A percentile compares a stretch with the other conserved stretches of the same genome.
Evolutionary conservation across 768 basidiomycete species (phyloP).

Genomic region (Rubroboletus satanas): DNA sequence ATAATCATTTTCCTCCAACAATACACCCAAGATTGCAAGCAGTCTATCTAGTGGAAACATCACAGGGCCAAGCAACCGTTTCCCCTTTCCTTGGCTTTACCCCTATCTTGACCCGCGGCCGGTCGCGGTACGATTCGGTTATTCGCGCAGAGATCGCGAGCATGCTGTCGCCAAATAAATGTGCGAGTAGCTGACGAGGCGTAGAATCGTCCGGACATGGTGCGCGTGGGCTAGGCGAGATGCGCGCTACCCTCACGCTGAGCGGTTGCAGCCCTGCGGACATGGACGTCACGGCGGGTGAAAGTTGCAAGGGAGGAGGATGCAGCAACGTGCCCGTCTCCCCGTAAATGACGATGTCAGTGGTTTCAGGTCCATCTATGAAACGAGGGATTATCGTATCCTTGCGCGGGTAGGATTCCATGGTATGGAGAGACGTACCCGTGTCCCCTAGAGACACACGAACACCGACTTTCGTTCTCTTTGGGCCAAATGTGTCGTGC

Average conservation of each 20-base stretch:
- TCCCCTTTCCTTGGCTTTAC: conserved; percentile 18
- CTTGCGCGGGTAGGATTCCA: background rate
- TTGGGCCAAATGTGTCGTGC: conserved; percentile 16
- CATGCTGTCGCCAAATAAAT: conserved; percentile 16
- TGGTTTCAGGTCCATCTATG: conserved; percentile 66
- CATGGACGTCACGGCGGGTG: conserved; percentile 17
- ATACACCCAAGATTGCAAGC: conserved; percentile 70
- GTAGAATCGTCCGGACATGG: conserved; percentile 79
- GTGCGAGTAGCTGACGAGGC: conserved; percentile 59
- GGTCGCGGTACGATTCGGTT: conserved; percentile 22
- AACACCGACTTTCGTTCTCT: conserved; percentile 52
- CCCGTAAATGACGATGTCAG: conserved; percentile 57
- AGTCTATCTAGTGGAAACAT: conserved; percentile 78
- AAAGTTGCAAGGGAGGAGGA: conserved; percentile 8
- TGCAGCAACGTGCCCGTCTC: conserved; percentile 25
- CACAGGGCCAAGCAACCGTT: conserved; percentile 73
- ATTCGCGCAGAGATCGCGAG: conserved; percentile 17
- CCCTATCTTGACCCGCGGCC: background rate
- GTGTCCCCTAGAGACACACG: conserved; percentile 69
- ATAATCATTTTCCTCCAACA: conserved; percentile 66
- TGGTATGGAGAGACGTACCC: conserved; percentile 34
- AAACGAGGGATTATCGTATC: background rate
- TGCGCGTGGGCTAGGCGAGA: conserved; percentile 40
- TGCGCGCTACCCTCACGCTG: conserved; percentile 53
- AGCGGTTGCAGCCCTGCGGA: conserved; percentile 26